Evolutionary conservation across 768 basidiomycete genomes (phyloP), one percentile per base, ranked within the genome.

Genomic region (Kwoniella botswanensis): DNA sequence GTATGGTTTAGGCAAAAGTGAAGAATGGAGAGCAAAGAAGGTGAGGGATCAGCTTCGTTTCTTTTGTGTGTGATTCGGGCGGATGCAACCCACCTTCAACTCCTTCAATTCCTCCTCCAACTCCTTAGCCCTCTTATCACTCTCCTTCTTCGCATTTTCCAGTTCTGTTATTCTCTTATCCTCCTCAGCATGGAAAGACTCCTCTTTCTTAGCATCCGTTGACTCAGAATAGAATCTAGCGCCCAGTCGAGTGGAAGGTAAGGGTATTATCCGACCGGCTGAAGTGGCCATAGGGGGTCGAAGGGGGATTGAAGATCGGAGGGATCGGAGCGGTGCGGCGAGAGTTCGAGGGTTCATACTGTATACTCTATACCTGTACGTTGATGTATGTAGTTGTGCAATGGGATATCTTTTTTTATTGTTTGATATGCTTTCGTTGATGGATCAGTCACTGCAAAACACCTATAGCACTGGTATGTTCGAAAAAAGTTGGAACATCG

Each of bases 31-130:
- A 35, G 4, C 35, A 9, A 35, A 35, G 6, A 35, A 5, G 35
- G 4, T 5, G 6, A 35, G 6, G 7, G 35, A 35, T 35, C 35
- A 35, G 35, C 35, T 35, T 7, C 1, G 35, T 35, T 9, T 35
- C 35, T 35, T 29, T 35, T 35, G 7, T 35, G 35, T 35, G 7
- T 35, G 4, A 7, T 7, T 7, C 7, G 35, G 35, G 35, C 35
- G 35, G 0, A 35, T 35, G 35, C 35, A 90, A 82, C 94, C 92
- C 74, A 89, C 89, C 86, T 93, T 90, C 67, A 96, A 86, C 81
- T 91, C 90, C 71, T 83, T 81, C 68, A 84, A 46, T 68, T 79
- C 75, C 11, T 71, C 66, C 46, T 80, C 73, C 21, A 84, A 62
- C 55, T 81, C 79, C 13, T 60, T 71, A 5, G 73, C 70, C 65